phyloP scores from a whole-genome alignment of 73 alveolate species.

The Diophrys sp. region DNA sequence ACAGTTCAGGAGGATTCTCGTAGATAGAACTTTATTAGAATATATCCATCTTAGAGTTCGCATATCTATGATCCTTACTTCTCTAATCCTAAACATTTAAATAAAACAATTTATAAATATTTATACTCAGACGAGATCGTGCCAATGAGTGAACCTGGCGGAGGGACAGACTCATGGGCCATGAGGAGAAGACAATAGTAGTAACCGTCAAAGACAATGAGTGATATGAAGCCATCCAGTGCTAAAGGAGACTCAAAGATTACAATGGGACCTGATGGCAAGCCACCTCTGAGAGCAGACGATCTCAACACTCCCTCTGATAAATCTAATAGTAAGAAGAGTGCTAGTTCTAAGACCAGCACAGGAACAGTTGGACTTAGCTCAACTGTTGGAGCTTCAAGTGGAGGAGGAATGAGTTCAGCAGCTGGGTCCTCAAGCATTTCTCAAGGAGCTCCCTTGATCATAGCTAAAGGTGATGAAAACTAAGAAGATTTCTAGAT shows the following conservation, averaged over 20 bases:
- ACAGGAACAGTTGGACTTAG: background rate
- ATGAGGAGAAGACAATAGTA: background rate
- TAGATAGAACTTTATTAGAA: constrained; percentile 39
- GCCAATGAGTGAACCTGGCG: background rate
- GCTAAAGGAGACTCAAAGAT: background rate
- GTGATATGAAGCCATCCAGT: background rate
- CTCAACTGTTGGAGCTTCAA: background rate
- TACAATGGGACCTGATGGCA: background rate
- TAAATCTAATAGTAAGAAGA: background rate
- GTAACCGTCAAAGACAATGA: background rate
- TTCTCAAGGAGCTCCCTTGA: background rate
- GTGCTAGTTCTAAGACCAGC: constrained; percentile 1
- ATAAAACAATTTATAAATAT: constrained; percentile 18
- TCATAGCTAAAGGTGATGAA: constrained; percentile 1
- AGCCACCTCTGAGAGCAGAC: background rate
- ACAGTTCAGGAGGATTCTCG: constrained; percentile 38
- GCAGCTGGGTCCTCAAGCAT: background rate
- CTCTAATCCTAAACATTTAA: constrained; percentile 13
- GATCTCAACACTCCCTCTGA: background rate
- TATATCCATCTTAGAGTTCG: constrained; percentile 29
- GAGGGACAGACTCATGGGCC: background rate
- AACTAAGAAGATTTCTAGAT: constrained; percentile 40
- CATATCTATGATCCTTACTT: constrained; percentile 35
- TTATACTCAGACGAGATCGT: constrained; percentile 19
- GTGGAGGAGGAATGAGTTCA: background rate